phyloP scores from a whole-genome alignment of 805 yeast species.

The Saturnispora hagleri region DNA sequence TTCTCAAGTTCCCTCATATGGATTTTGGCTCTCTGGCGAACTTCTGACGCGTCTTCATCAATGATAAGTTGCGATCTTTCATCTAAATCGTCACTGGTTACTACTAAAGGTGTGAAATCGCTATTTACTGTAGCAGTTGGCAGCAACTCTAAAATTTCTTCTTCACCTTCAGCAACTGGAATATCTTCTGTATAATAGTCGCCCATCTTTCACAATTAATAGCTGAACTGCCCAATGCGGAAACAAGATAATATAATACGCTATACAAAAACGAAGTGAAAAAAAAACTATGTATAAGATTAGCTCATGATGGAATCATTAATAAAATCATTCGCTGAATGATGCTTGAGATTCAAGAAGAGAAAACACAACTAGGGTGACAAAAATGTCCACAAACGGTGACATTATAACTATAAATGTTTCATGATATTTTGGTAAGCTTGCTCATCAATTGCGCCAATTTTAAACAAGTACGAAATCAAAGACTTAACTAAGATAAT shows the following conservation, averaged over 20 bases:
- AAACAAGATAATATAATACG: slow-evolving; percentile 1
- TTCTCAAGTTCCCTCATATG: slow-evolving; percentile 7
- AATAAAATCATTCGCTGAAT: background rate
- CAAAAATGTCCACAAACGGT: background rate
- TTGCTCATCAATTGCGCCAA: slow-evolving; percentile 32
- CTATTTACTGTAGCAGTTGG: slow-evolving; percentile 7
- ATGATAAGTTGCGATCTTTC: slow-evolving; percentile 5
- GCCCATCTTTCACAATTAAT: background rate
- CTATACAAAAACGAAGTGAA: background rate
- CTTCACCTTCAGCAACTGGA: slow-evolving; percentile 12
- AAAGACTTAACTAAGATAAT: slow-evolving; percentile 51
- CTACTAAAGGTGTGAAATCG: background rate
- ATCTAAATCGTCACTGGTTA: background rate
- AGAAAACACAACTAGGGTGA: background rate
- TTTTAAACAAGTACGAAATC: slow-evolving; percentile 41
- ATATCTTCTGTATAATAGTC: slow-evolving; percentile 25
- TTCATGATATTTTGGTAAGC: slow-evolving; percentile 26
- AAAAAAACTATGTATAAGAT: background rate
- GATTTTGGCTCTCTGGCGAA: slow-evolving; percentile 1
- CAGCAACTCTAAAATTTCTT: slow-evolving; percentile 18
- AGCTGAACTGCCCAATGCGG: background rate
- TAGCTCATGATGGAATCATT: background rate
- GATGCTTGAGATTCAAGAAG: background rate
- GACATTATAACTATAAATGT: background rate
- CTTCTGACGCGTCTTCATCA: slow-evolving; percentile 3